Conservation (phyloP, 2,329 filamentous ascomycete genomes). For the Aspergillus ochraceus region DNA sequence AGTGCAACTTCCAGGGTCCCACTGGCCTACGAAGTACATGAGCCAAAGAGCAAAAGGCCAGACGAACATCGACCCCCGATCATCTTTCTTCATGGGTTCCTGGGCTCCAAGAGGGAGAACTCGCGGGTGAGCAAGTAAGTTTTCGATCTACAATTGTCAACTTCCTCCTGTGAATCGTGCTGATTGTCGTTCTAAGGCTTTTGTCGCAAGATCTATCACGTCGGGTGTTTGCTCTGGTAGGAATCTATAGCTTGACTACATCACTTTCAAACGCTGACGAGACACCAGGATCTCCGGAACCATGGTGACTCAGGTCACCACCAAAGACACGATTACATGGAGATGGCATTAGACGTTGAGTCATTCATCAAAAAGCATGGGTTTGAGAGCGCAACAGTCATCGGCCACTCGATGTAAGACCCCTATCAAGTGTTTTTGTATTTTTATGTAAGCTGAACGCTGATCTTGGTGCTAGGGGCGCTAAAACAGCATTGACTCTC, state of each 20-base stretch:
- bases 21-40: slow-evolving; percentile 8
- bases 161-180: not conserved
- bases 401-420: slow-evolving; percentile 11
- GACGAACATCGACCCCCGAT: slow-evolving; percentile 53
- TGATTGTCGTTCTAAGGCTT: slow-evolving; percentile 13
- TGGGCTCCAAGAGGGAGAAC: slow-evolving; percentile 89
- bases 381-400: slow-evolving; percentile 9
- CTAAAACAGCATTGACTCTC: slow-evolving; percentile 23
- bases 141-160: not conserved
- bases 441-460: not conserved
- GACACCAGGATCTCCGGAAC: slow-evolving; percentile 74
- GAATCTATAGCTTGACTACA: not conserved
- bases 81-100: slow-evolving; percentile 84
- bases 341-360: slow-evolving; percentile 25
- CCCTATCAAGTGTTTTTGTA: not conserved
- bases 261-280: not conserved
- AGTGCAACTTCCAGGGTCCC: not conserved
- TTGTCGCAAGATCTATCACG: slow-evolving; percentile 8
- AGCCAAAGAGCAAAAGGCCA: not conserved
- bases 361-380: slow-evolving; percentile 19
- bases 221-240: slow-evolving; percentile 1
- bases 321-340: slow-evolving; percentile 20
- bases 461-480: slow-evolving; percentile 1
- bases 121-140: slow-evolving; percentile 85
- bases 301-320: slow-evolving; percentile 83